Evolutionary conservation across 331 rosid genomes (phyloP), one percentile per base, ranked within the genome.

Genomic region (Arachis monticola): DNA sequence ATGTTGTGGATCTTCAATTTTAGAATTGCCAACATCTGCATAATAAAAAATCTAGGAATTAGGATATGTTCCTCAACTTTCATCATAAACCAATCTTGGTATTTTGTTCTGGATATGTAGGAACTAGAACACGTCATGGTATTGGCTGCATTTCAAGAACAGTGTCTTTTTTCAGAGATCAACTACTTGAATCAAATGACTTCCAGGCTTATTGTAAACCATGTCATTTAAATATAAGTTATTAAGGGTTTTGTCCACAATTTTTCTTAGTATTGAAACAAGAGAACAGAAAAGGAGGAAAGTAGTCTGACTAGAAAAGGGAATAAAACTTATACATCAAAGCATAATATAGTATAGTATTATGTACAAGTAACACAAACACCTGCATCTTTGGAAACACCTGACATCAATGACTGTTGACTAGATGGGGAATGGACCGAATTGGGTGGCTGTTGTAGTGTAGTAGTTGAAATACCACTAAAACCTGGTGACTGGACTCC

Each of bases 401-500:
- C 82, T 42, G 95, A 70, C 61, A 85, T 79, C 83, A 87, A 48
- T 52, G 84, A 72, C 68, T 87, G 94, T 80, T 81, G 98, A 81
- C 81, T 81, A 64, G 99, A 94, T 13, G 86, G 89, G 75, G 87
- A 87, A 76, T 84, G 92, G 63, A 90, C 73, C 64, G 96, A 79
- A 83, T 38, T 93, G 60, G 89, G 75, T 68, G 87, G 96, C 82
- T 82, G 97, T 69, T 92, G 99, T 22, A 92, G 70, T 67, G 91
- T 61, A 47, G 87, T 73, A 78, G 96, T 73, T 30, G 96, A 75
- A 84, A 85, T 86, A 74, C 81, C 82, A 75, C 87, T 79, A 67
- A 91, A 88, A 58, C 88, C 85, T 17, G 93, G 80, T 69, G 92
- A 82, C 77, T 91, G 99, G 67, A 85, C 85, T 77, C 96, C 99